Base-by-base conservation (phyloP, 805 yeast genomes). In the Suhomyces faveliae region DNA sequence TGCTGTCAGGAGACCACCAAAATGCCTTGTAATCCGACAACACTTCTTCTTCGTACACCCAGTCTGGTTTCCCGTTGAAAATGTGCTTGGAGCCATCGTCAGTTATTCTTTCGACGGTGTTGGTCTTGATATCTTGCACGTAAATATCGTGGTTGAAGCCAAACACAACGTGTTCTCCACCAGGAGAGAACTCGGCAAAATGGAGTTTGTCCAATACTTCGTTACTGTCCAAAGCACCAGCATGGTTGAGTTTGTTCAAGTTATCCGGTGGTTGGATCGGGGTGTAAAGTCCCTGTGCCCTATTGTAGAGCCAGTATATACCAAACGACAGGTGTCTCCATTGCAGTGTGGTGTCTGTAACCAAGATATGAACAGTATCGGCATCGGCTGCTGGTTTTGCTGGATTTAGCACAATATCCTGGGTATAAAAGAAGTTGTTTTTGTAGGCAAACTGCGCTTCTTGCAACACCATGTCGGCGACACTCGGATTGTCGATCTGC, bases 41-140 rank as follows among this genome's bases (percentile, higher is more conserved):
- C 0, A 89, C 94, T 64, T 89, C 97, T 56, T 89, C 97, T 60
- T 90, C 97, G 56, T 89, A 89, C 6, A 89, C 95, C 97, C 97
- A 89, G 61, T 89, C 96, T 0, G 96, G 95, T 51, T 84, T 84
- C 2, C 96, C 97, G 61, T 90, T 86, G 67, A 89, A 89, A 6
- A 88, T 72, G 52, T 80, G 76, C 1, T 72, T 76, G 27, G 83
- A 82, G 12, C 96, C 96, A 58, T 87, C 94, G 35, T 51, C 50
- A 0, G 97, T 87, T 11, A 87, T 67, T 52, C 81, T 84, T 4
- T 58, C 67, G 0, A 69, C 56, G 0, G 68, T 53, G 15, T 62
- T 51, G 35, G 59, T 45, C 15, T 29, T 53, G 48, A 51, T 49
- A 29, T 79, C 73, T 47, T 76, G 77, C 7, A 87, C 57, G 60